phyloP scores from a whole-genome alignment of 176 grass and related monocot species.

The Urochloa ruziziensis region DNA sequence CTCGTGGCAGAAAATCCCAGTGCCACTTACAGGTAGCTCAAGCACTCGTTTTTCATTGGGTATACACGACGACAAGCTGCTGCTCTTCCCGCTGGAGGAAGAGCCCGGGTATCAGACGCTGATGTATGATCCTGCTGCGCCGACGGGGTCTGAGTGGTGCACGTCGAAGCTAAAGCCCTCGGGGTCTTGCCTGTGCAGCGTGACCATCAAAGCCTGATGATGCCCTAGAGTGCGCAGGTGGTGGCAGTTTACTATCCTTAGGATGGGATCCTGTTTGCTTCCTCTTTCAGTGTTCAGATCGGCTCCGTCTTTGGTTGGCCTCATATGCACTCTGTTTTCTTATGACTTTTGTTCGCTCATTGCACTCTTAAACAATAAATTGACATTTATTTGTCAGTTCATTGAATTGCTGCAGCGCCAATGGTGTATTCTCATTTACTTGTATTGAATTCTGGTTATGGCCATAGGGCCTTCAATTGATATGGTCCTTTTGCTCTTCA shows the following conservation, averaged over 20 bases:
- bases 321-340: not conserved
- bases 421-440: slow-evolving; percentile 16
- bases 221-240: not conserved
- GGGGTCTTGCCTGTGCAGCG: slow-evolving; percentile 58
- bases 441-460: slow-evolving; percentile 17
- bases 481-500: not conserved
- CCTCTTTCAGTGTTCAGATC: not conserved
- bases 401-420: slow-evolving; percentile 1
- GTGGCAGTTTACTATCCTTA: not conserved
- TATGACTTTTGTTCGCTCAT: not conserved
- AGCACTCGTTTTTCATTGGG: slow-evolving; percentile 66
- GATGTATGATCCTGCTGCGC: slow-evolving; percentile 72
- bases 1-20: slow-evolving; percentile 60
- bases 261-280: not conserved
- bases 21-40: slow-evolving; percentile 81
- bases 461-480: not conserved
- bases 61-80: slow-evolving; percentile 57
- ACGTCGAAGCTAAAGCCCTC: slow-evolving; percentile 62
- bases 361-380: not conserved
- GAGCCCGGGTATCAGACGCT: slow-evolving; percentile 64
- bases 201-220: slow-evolving; percentile 86
- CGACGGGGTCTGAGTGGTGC: slow-evolving; percentile 64
- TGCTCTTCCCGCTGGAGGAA: slow-evolving; percentile 67
- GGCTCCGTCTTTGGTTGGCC: not conserved
- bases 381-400: not conserved